Evolutionary conservation across 139 green algal genomes (phyloP).

Genomic region (Trebouxia sp.): DNA sequence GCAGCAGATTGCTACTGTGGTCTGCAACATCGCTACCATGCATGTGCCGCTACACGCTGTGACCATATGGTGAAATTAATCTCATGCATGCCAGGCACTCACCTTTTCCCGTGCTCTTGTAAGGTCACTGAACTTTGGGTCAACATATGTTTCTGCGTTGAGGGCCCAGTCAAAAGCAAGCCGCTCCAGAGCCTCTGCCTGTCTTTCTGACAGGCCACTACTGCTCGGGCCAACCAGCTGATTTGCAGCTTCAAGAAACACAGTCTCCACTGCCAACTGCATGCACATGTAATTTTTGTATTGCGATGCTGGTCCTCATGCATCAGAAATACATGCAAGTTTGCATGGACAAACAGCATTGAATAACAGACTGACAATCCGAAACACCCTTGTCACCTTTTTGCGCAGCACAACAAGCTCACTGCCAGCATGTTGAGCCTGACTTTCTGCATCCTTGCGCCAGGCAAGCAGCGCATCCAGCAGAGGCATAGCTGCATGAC

Average conservation of each 20-base stretch:
- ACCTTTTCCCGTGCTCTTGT: constrained; percentile 36
- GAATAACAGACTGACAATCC: not conserved
- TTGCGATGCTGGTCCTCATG: not conserved
- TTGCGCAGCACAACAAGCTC: constrained; percentile 40
- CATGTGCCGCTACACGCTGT: too few relatives aligned
- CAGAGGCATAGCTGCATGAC: constrained; percentile 32
- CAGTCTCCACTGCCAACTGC: constrained; percentile 63
- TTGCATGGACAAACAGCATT: not conserved
- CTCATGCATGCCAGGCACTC: too few relatives aligned
- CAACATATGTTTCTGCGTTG: constrained; percentile 55
- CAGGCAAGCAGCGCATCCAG: constrained; percentile 48
- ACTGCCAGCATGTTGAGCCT: not conserved
- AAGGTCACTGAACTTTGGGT: constrained; percentile 31
- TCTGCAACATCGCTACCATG: too few relatives aligned
- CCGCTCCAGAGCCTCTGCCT: constrained; percentile 45
- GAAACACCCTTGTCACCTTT: too few relatives aligned
- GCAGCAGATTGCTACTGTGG: too few relatives aligned
- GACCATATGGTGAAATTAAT: too few relatives aligned
- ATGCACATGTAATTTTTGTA: not conserved
- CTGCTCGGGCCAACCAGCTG: constrained; percentile 49
- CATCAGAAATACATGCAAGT: not conserved
- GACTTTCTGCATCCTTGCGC: constrained; percentile 35
- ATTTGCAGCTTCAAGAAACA: constrained; percentile 68
- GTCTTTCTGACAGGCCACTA: constrained; percentile 33
- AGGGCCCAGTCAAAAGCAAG: constrained; percentile 70